Evolutionary conservation across 2,329 filamentous ascomycete genomes (phyloP), one percentile per base, ranked within the genome.

Genomic region (Fusarium sp.): DNA sequence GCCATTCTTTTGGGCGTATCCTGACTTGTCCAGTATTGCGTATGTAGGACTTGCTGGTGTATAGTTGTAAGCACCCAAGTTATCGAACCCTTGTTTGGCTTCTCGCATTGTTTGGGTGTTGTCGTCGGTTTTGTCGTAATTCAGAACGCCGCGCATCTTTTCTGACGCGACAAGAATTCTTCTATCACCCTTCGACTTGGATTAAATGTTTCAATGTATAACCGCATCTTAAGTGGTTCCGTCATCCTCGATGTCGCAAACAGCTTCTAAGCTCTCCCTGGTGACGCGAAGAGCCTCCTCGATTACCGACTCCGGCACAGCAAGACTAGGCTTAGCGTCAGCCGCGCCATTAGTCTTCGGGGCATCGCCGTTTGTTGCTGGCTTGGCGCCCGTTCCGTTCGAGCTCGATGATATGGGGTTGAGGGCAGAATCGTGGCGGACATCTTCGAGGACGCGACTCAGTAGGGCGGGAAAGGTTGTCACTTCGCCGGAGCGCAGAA

Each of bases 251-350:
- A 83, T 77, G 50, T 83, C 82, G 68, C 80, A 82, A 27, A 89
- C 83, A 41, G 81, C 78, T 70, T 90, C 89, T 45, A 92, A 81
- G 70, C 86, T 86, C 74, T 91, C 89, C 64, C 86, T 83, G 33
- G 89, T 89, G 36, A 88, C 83, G 71, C 85, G 85, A n/a, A 91
- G 81, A 8, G 89, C 89, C 72, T 92, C 88, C 31, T 91, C 87
- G 18, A 92, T 81, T n/a, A 91, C 88, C 5, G 83, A 77, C 60
- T 86, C 83, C 17, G 91, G 90, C 45, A 92, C 79, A 36, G 89
- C 90, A 18, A 91, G 83, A 72, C 79, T 84, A 22, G 69, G 55
- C 31, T 78, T 78, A 17, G 75, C 79, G 31, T 73, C 62, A 22
- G 70, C 62, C 6, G 72, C 60, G 36, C 76, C 68, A 33, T 79